These are phyloP conservation scores for Drechslera avenae DNA, from an alignment of 2,329 filamentous ascomycete genomes.

Conservation along the genomic window DNA sequence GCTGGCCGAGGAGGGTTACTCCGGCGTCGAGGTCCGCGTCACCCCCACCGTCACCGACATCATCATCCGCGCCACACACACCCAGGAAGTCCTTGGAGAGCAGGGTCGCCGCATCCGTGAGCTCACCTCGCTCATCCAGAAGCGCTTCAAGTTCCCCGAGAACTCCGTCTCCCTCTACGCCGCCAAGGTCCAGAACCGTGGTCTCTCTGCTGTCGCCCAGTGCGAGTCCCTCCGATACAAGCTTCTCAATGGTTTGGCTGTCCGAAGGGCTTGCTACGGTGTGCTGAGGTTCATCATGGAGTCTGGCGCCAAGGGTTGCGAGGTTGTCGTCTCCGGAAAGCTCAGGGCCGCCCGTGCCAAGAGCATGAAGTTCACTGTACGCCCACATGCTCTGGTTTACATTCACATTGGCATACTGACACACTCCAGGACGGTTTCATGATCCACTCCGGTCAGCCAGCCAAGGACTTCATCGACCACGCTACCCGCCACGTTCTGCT, in stretches of 20 bases:
- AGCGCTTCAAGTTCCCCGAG: slow-evolving; percentile 99
- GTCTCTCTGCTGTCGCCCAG: slow-evolving; percentile 99
- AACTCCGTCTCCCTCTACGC: slow-evolving; percentile 99
- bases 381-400: slow-evolving; percentile 24
- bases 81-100: slow-evolving; percentile 99
- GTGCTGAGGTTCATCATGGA: slow-evolving; percentile 99
- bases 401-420: slow-evolving; percentile 22
- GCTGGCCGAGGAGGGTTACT: slow-evolving; percentile 99
- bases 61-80: slow-evolving; percentile 99
- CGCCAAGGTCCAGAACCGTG: slow-evolving; percentile 99
- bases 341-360: slow-evolving; percentile 98
- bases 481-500: slow-evolving; percentile 99
- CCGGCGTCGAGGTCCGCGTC: slow-evolving; percentile 99
- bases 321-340: slow-evolving; percentile 99
- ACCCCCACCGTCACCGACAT: slow-evolving; percentile 99
- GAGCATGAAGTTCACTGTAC: slow-evolving; percentile 99
- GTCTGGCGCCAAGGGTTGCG: slow-evolving; percentile 98
- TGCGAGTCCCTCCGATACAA: slow-evolving; percentile 99
- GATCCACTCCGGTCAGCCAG: slow-evolving; percentile 99
- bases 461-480: slow-evolving; percentile 98
- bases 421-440: slow-evolving; percentile 85
- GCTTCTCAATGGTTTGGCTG: slow-evolving; percentile 98
- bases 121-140: slow-evolving; percentile 99
- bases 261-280: slow-evolving; percentile 99
- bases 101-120: slow-evolving; percentile 99